Evolutionary conservation across 2,329 filamentous ascomycete genomes (phyloP), one percentile per base, ranked within the genome.

Genomic region (Sclerotinia spermophila): DNA sequence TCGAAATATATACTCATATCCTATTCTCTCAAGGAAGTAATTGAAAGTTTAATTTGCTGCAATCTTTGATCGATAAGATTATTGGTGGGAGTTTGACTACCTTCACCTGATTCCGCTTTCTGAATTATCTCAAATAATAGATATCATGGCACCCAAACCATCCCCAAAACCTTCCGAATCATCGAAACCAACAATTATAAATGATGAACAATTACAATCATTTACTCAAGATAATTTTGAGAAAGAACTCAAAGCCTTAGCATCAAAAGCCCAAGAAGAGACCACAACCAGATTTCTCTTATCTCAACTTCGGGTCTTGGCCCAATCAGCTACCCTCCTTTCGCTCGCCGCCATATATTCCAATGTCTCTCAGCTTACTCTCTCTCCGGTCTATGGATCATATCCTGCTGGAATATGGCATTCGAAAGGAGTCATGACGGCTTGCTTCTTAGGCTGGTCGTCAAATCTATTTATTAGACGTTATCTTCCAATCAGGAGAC

Each of bases 351-450:
- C 89, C 59, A 79, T 90, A 56, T 89, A 86, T 72, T 90, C 91
- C 61, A 88, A 89, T 73, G 86, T 91, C 71, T 95, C 92, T 0
- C 88, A 93, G 78, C 84, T 94, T 73, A 90, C 87, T 53, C 84
- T 98, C 45, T 92, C 93, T 30, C 96, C 96, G 2, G 91, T 96
- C 17, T 98, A 96, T 81, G 96, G 96, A 67, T 89, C 90, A 24
- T 92, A 97, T 51, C 92, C 95, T 1, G 85, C 93, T 0, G 86
- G 87, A 1, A 84, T 90, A 74, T 91, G 90, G 80, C 95, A 97
- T 79, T 82, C 85, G 67, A 86, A 87, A 78, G 85, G 89, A 72
- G 83, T 93, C 73, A 89, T 89, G 75, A 82, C 86, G 5, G 89
- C 88, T 40, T 88, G 89, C 72, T 90, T 94, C 73, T 80, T 89